These are phyloP conservation scores for Amaranthus hypochondriacus DNA, from an alignment of 148 eudicot genomes.

Conservation along the genomic window DNA sequence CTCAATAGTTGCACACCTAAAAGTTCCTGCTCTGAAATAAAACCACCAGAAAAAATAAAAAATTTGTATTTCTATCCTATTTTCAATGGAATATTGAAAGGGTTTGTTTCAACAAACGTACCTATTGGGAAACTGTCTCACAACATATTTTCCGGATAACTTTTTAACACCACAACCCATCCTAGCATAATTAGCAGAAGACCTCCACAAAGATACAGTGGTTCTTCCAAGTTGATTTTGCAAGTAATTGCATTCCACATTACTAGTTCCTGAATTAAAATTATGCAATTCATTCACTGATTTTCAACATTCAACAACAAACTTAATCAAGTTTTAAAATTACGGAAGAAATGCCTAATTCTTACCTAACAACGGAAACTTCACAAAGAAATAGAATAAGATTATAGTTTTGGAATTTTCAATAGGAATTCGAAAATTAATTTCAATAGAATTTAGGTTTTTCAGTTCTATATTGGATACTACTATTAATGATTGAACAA, in stretches of 20 bases:
- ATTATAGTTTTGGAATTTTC: too few relatives aligned
- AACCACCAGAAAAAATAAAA: constrained; percentile 20
- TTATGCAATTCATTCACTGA: constrained; percentile 8
- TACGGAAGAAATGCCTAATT: background rate
- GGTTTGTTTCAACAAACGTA: constrained; percentile 18
- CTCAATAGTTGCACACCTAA: constrained; percentile 80
- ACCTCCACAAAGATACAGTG: constrained; percentile 45
- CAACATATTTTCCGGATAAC: constrained; percentile 32
- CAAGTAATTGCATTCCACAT: constrained; percentile 22
- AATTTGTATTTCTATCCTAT: background rate
- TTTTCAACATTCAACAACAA: background rate
- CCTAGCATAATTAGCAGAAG: constrained; percentile 53
- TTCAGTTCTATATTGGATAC: background rate
- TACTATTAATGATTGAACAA: background rate
- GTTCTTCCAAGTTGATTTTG: constrained; percentile 26
- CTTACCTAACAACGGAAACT: too few relatives aligned
- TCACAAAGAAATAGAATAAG: too few relatives aligned
- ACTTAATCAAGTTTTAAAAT: too few relatives aligned
- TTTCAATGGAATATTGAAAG: background rate
- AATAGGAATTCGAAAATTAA: background rate
- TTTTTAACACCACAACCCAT: constrained; percentile 34
- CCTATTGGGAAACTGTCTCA: constrained; percentile 45
- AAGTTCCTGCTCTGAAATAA: constrained; percentile 50
- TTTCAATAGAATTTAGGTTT: background rate
- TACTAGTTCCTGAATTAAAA: constrained; percentile 27